phyloP scores from a whole-genome alignment of 2,329 filamentous ascomycete species.

The Neonectria punicea region DNA sequence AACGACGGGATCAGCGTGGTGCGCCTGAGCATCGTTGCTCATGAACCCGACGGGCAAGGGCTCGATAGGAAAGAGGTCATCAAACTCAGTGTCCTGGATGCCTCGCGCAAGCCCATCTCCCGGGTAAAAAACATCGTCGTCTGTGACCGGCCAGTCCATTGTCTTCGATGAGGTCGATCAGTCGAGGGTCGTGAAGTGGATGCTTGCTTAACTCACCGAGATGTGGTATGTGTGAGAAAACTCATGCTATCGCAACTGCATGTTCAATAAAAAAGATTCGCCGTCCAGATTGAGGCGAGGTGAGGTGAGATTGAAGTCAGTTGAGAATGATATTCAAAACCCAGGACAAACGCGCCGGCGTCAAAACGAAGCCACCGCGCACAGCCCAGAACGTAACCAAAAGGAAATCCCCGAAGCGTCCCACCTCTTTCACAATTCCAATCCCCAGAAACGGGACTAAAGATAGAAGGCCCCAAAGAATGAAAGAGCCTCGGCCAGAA shows the following conservation, averaged over 20 bases:
- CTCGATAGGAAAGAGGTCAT: not conserved
- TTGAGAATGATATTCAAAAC: not conserved
- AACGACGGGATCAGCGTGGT: not conserved
- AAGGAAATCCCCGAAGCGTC: not conserved
- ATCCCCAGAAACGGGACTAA: not conserved
- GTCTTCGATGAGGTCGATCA: conserved; percentile 10
- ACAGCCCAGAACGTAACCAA: not conserved
- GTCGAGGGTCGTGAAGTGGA: not conserved
- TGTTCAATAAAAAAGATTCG: not conserved
- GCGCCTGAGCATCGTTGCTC: not conserved
- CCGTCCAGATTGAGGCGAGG: not conserved
- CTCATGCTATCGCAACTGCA: conserved; percentile 18
- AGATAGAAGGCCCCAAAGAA: not conserved
- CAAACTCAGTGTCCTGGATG: conserved; percentile 22
- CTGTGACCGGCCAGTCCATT: conserved; percentile 18
- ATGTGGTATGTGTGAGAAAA: conserved; percentile 14
- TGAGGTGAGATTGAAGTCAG: not conserved
- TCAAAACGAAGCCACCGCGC: not conserved
- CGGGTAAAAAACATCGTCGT: conserved; percentile 8
- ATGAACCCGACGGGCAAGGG: not conserved
- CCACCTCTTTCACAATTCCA: not conserved
- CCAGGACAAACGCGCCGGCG: not conserved
- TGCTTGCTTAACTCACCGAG: conserved; percentile 22
- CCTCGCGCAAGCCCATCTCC: conserved; percentile 18
- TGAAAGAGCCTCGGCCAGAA: not conserved